Base-by-base conservation (phyloP, 108 stramenopile species). In the Fragilaria crotonensis region DNA sequence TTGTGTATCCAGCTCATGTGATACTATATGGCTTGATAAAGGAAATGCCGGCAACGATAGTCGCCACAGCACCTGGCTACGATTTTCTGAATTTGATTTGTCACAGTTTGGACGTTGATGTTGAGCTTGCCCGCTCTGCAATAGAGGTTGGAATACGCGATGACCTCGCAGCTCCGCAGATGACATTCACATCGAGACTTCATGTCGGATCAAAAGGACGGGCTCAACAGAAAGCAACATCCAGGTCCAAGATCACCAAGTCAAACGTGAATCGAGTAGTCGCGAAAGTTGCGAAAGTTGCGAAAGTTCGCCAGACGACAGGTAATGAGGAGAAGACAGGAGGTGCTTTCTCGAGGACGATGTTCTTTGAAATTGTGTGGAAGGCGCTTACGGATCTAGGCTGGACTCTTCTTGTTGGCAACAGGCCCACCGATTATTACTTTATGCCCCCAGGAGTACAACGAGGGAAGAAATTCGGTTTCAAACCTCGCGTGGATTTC, bases 381-480 rank as follows among this genome's bases (percentile, higher is more conserved):
- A 26, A 48, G n/a, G n/a, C 27, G 17, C 45, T 66, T 7, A 14
- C 32, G 30, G 54, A 56, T 30, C 25, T 59, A 21, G 70, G 70
- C 1, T 72, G 71, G 71, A 54, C 21, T 19, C 25, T 66, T 4
- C 62, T 60, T 7, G 19, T 26, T 20, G 76, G 71, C 5, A 60
- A 59, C 25, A 46, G 76, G n/a, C 60, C 67, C 1, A 41, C 14
- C 45, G 76, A 77, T 46, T 64, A 47, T 33, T 72, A 72, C 48
- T 48, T 52, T n/a, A n/a, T 59, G 19, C 75, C 76, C 9, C 76
- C 71, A 18, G 76, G 76, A 30, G 67, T 72, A 9, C n/a, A n/a
- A 0, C 46, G 76, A 55, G 67, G 67, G 7, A 18, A 18, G 21
- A 41, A 41, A 14, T 41, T 14, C 14, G 75, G 75, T 30, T 66